phyloP scores from a whole-genome alignment of 2,329 filamentous ascomycete genomes.

The Aureobasidium sp. region DNA sequence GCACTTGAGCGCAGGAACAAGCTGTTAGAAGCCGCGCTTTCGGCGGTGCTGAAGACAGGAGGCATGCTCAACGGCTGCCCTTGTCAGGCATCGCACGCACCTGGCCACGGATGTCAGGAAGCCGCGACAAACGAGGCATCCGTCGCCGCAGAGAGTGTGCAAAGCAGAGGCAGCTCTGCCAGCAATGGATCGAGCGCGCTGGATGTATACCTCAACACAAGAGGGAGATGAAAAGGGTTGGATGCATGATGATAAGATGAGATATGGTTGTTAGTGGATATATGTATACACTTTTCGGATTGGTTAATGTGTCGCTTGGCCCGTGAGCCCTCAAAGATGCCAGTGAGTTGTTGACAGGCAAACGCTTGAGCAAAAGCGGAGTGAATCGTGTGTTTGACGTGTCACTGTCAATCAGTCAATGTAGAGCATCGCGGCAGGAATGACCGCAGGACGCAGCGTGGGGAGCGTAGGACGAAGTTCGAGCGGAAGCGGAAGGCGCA shows the following conservation, averaged over 20 bases:
- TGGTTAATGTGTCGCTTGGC: not conserved
- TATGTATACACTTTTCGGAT: conserved; percentile 7
- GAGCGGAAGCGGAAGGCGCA: not conserved
- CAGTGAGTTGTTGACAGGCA: not conserved
- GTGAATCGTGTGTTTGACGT: not conserved
- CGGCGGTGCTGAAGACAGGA: conserved; percentile 34
- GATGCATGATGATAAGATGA: not conserved
- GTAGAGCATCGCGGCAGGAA: no score
- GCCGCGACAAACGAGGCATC: not conserved
- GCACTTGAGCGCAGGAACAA: conserved; percentile 35
- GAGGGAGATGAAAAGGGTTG: conserved; percentile 11
- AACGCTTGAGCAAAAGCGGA: not conserved
- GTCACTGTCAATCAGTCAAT: not conserved
- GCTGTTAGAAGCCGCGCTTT: conserved; percentile 34
- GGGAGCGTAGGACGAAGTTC: not conserved
- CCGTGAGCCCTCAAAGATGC: not conserved
- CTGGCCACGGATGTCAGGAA: conserved; percentile 1
- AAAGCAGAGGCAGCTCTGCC: conserved; percentile 21
- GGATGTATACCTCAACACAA: conserved; percentile 32
- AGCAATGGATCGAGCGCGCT: conserved; percentile 29
- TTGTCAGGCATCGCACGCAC: conserved; percentile 13
- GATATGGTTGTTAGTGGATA: not conserved
- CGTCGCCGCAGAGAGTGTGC: conserved; percentile 20
- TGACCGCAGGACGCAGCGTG: not conserved
- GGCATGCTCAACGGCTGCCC: conserved; percentile 28